Conservation (phyloP, 1,284 basidiomycete genomes). For the Ustilago lituana region DNA sequence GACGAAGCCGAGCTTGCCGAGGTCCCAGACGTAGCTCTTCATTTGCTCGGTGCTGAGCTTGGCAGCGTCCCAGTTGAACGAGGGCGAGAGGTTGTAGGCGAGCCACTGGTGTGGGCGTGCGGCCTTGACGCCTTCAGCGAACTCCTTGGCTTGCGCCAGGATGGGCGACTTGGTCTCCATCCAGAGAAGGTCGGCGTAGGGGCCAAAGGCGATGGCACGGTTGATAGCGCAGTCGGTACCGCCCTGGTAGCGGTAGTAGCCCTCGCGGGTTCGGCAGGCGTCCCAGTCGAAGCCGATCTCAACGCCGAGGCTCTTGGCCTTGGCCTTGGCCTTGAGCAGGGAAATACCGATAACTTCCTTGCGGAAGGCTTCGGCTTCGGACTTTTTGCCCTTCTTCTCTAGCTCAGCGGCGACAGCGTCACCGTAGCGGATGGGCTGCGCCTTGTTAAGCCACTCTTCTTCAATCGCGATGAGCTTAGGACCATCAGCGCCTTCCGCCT, state of each 20-base stretch:
- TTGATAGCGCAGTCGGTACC: conserved; percentile 94
- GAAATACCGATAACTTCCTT: conserved; percentile 76
- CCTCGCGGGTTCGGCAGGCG: conserved; percentile 89
- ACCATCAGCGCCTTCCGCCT: conserved; percentile 81
- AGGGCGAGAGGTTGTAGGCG: conserved; percentile 67
- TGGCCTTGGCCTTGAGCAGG: conserved; percentile 76
- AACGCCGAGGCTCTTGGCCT: conserved; percentile 83
- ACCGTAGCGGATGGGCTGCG: conserved; percentile 82
- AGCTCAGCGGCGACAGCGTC: conserved; percentile 80
- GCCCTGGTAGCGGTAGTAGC: conserved; percentile 95
- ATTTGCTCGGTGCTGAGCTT: conserved; percentile 86
- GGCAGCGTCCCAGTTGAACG: conserved; percentile 70
- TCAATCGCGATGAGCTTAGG: conserved; percentile 84
- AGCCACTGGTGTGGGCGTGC: conserved; percentile 65
- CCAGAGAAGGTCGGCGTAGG: conserved; percentile 81
- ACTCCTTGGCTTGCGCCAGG: conserved; percentile 89
- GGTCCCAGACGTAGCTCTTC: conserved; percentile 90
- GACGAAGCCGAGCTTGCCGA: conserved; percentile 90
- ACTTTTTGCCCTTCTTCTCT: conserved; percentile 72
- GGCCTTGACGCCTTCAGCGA: conserved; percentile 72
- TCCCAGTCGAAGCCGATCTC: conserved; percentile 90
- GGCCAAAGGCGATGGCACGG: conserved; percentile 90
- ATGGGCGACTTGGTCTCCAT: conserved; percentile 96
- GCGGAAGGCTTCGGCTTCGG: conserved; percentile 72
- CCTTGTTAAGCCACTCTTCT: conserved; percentile 82